Evolutionary conservation across 805 yeast species (phyloP).

Genomic region (Maudiozyma pseudohumilis): DNA sequence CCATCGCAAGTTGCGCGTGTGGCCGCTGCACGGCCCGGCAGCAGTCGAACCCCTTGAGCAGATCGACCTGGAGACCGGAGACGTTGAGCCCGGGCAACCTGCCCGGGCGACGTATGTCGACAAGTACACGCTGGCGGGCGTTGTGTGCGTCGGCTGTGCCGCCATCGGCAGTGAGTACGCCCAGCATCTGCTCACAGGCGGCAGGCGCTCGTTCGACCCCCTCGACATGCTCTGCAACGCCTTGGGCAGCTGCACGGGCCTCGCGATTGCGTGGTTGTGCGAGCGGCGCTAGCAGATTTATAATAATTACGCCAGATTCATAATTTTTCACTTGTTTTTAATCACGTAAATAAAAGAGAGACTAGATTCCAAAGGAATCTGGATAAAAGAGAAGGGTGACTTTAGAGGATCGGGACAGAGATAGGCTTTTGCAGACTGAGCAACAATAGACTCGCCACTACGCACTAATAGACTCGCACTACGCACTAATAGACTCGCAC

Average conservation of each 20-base stretch:
- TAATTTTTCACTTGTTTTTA: too few species aligned
- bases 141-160: slow-evolving; percentile 38
- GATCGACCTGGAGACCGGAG: not conserved
- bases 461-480: too few species aligned
- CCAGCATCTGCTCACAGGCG: slow-evolving; percentile 30
- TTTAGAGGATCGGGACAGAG: too few species aligned
- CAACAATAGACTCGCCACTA: too few species aligned
- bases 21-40: too few species aligned
- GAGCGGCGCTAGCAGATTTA: too few species aligned
- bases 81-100: not conserved
- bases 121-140: slow-evolving; percentile 28
- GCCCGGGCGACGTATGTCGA: slow-evolving; percentile 1
- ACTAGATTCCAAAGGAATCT: too few species aligned
- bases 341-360: too few species aligned
- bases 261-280: slow-evolving; percentile 12
- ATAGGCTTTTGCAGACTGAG: too few species aligned
- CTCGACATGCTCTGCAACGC: slow-evolving; percentile 36
- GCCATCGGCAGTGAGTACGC: slow-evolving; percentile 42
- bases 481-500: too few species aligned
- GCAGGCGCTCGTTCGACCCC: slow-evolving; percentile 38
- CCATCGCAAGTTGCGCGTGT: not conserved
- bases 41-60: not conserved
- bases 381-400: too few species aligned
- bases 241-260: slow-evolving; percentile 22
- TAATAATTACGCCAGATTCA: too few species aligned